Conservation (phyloP, 768 basidiomycete species). For the Panaeolus cyanescens region DNA sequence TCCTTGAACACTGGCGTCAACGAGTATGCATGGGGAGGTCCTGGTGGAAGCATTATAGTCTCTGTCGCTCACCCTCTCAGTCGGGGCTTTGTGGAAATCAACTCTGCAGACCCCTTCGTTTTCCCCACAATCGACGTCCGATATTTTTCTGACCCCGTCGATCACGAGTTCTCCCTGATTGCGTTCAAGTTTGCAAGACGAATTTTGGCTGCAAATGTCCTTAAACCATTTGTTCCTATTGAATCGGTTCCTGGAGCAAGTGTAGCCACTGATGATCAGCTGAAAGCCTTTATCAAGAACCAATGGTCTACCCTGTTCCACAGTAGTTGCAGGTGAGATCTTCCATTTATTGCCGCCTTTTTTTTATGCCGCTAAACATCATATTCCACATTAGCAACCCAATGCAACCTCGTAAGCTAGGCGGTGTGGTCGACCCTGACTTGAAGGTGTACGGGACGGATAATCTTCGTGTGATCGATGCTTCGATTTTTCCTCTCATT, state of each 20-base stretch:
- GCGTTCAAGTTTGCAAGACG: background rate
- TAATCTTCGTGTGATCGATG: constrained; percentile 34
- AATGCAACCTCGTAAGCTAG: constrained; percentile 14
- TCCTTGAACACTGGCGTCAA: background rate
- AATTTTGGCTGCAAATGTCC: background rate
- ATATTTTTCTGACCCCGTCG: constrained; percentile 10
- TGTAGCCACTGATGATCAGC: background rate
- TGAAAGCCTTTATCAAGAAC: background rate
- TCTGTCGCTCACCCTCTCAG: background rate
- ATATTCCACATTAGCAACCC: background rate
- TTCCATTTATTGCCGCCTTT: too few relatives aligned
- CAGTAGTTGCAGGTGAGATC: background rate
- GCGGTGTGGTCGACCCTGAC: constrained; percentile 30
- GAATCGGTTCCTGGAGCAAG: background rate
- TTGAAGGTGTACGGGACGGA: constrained; percentile 26
- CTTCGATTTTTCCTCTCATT: constrained; percentile 26
- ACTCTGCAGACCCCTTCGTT: constrained; percentile 12
- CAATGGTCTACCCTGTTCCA: background rate
- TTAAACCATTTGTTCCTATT: background rate
- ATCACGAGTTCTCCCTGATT: constrained; percentile 4
- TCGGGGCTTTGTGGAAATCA: constrained; percentile 11
- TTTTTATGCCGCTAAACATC: too few relatives aligned
- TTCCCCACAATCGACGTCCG: constrained; percentile 10
- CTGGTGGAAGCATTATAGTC: background rate
- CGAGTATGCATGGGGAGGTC: background rate